phyloP scores from a whole-genome alignment of 2,329 filamentous ascomycete species.

The Calonectria multiphialidica region DNA sequence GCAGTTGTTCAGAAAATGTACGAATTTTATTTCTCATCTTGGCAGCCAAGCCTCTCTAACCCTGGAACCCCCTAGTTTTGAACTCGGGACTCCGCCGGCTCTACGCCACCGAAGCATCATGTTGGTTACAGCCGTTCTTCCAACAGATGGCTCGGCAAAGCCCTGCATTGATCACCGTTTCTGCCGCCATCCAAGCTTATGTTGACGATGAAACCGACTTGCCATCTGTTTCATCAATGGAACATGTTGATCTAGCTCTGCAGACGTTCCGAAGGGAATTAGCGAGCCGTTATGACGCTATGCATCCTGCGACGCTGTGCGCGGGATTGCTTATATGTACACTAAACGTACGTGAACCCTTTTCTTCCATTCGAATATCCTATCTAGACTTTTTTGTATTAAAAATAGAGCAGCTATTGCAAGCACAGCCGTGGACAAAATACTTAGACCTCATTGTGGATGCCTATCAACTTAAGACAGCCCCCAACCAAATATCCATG shows the following conservation, averaged over 20 bases:
- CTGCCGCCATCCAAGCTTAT: constrained; percentile 38
- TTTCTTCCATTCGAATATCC: not conserved
- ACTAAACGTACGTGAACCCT: constrained; percentile 32
- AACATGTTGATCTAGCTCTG: constrained; percentile 33
- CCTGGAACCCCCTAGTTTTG: constrained; percentile 26
- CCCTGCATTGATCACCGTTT: constrained; percentile 35
- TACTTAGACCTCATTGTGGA: constrained; percentile 40
- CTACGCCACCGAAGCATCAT: constrained; percentile 37
- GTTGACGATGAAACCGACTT: constrained; percentile 31
- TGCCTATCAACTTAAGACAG: constrained; percentile 30
- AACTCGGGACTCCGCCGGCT: constrained; percentile 33
- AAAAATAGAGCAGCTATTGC: constrained; percentile 30
- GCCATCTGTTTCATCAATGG: constrained; percentile 39
- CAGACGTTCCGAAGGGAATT: constrained; percentile 40
- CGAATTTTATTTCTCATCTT: not conserved
- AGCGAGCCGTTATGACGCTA: constrained; percentile 26
- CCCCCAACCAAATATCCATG: constrained; percentile 22
- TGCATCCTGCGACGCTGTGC: constrained; percentile 34
- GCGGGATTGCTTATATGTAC: constrained; percentile 39
- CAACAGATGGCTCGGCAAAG: constrained; percentile 39
- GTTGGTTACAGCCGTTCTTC: constrained; percentile 40
- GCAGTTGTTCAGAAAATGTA: constrained; percentile 36
- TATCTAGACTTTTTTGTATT: not conserved
- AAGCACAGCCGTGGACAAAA: constrained; percentile 37
- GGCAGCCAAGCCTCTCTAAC: constrained; percentile 11